Evolutionary conservation across 169 alveolate species (phyloP).

Genomic region (Eimeria maxima): DNA sequence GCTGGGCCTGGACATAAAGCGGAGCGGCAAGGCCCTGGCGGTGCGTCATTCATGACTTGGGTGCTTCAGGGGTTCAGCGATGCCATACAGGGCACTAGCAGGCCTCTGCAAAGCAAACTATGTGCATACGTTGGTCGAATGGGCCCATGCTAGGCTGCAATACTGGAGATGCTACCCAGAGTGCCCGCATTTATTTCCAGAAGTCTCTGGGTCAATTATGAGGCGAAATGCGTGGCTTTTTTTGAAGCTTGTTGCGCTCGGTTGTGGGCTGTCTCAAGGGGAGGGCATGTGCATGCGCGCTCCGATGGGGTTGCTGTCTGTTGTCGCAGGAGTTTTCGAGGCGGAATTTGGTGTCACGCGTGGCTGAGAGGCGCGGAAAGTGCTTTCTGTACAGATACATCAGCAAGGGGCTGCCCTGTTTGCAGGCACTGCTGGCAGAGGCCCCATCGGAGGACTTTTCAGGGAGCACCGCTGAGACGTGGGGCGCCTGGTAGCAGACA

Average conservation of each 20-base stretch:
- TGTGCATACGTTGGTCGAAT: too few species aligned
- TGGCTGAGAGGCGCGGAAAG: conserved; percentile 82
- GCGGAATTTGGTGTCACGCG: conserved; percentile 64
- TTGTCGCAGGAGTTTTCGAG: conserved; percentile 71
- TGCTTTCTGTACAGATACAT: conserved; percentile 81
- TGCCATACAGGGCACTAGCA: neutral
- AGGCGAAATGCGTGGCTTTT: too few species aligned
- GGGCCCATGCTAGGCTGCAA: neutral
- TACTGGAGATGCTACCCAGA: too few species aligned
- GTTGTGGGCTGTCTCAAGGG: too few species aligned
- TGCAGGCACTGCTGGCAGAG: conserved; percentile 32
- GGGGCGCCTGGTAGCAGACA: neutral
- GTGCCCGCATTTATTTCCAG: too few species aligned
- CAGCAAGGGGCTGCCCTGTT: conserved; percentile 42
- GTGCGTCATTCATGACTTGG: neutral
- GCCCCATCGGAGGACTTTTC: neutral
- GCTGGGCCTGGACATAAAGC: conserved; percentile 77
- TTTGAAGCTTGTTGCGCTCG: too few species aligned
- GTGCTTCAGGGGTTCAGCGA: neutral
- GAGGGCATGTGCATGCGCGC: neutral
- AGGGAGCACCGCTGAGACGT: neutral
- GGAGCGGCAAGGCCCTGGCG: conserved; percentile 78
- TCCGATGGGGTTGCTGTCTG: neutral
- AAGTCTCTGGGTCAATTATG: too few species aligned
- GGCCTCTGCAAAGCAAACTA: neutral